Evolutionary conservation across 768 basidiomycete species (phyloP).

Genomic region (Imleria badia): DNA sequence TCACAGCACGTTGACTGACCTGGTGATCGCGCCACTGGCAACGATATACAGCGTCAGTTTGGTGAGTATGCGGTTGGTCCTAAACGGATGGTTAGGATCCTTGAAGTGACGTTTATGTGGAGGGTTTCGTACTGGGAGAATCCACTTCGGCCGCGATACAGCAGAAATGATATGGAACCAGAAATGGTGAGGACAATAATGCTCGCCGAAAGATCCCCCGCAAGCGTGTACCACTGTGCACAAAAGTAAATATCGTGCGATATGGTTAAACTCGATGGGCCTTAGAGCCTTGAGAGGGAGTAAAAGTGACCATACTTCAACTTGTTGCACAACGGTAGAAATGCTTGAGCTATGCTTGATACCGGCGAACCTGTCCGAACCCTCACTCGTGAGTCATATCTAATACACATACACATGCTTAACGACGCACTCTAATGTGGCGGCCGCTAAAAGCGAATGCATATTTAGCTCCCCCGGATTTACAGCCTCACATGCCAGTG

Average conservation of each 20-base stretch:
- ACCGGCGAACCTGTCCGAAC: neutral
- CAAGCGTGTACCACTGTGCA: neutral
- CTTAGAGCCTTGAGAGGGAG: neutral
- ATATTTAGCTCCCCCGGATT: neutral
- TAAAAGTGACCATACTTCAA: neutral
- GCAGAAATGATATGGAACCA: neutral
- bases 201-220: neutral
- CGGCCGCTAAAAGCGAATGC: neutral
- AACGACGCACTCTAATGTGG: neutral
- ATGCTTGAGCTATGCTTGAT: neutral
- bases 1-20: neutral
- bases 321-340: neutral
- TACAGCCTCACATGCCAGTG: neutral
- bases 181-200: neutral
- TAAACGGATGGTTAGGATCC: neutral
- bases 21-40: neutral
- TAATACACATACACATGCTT: neutral
- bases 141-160: neutral
- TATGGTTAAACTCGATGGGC: neutral
- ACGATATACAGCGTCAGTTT: constrained; percentile 1
- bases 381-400: neutral
- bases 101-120: neutral
- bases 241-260: neutral
- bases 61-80: neutral
- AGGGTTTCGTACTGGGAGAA: neutral